Evolutionary conservation across 177 flowering plant species (phyloP), one percentile per base, ranked within the genome.

Genomic region (Tripterygium wilfordii): DNA sequence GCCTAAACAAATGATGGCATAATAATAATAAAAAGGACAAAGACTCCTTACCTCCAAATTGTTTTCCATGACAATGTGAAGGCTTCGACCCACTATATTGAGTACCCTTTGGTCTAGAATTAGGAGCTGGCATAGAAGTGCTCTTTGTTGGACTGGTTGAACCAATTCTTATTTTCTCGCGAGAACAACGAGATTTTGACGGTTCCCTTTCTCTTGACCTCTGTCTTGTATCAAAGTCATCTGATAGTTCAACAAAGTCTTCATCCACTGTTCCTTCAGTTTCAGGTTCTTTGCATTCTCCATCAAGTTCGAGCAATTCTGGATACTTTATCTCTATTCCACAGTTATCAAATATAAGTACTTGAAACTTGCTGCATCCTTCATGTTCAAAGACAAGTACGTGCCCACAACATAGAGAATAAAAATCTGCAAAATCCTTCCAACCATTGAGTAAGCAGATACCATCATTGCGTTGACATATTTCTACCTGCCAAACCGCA

Each of bases 291-390:
- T 25, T 30, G 14, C 10, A 6, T 35, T 35, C 14, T 15, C 14
- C 14, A 7, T 35, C 14, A n/a, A n/a, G n/a, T n/a, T n/a, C n/a
- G 14, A 15, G 5, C 21, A 9, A 9, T 21, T 4, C 2, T 8
- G 45, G 45, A 42, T 42, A 42, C 3, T 22, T 28, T 8, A 42
- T 22, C 28, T 42, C 45, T 42, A 28, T 17, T 21, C 13, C 26
- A 42, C 45, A 21, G n/a, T 2, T 22, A 24, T 42, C 45, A 24
- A 42, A 21, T 4, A 42, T 42, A 8, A 42, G 4, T 9, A 24
- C 45, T 2, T 14, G 3, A 28, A 42, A 42, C 4, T 3, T 12
- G 21, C 15, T 21, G 28, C 14, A 21, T 28, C 15, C 28, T n/a
- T 42, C 28, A 24, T 42, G 23, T 12, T n/a, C 10, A n/a, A 42